Base-by-base conservation (phyloP, 2,329 filamentous ascomycete species). In the Monilinia polystroma region DNA sequence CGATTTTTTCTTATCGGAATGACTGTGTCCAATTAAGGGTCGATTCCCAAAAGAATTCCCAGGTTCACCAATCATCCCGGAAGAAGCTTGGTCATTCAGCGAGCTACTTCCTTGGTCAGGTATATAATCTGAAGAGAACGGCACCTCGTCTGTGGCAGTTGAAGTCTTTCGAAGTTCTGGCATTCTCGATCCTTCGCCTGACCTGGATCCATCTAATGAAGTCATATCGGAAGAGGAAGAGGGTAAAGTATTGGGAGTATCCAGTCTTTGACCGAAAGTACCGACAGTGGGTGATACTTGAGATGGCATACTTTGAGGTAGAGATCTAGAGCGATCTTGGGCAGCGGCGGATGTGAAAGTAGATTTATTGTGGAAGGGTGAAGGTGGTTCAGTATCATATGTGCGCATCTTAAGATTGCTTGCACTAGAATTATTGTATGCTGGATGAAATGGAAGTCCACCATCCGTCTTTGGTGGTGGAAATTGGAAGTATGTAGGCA, bases 401-500 rank as follows among this genome's bases (percentile, higher is more conserved):
- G 63, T 70, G 29, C 51, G 56, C 29, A 51, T 51, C 45, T 72
- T 67, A 18, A 60, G 41, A 23, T 57, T 56, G 35, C 54, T 63
- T 23, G 67, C 64, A n/a, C 66, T 51, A 26, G 66, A 58, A 51
- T 53, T 62, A 51, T 63, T 56, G 56, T 71, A 72, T 18, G 66
- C 66, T 41, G 70, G 58, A 64, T 70, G 65, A 56, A 70, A 68
- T 38, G 69, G 51, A 26, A 69, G 68, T 12, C 69, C 69, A 12
- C 66, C 69, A 18, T 75, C 73, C 1, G 63, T n/a, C 68, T 76
- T 78, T 16, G 76, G 76, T 10, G 76, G 73, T 10, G 59, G 55
- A 23, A 78, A 66, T 63, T 77, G 76, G 65, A 79, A 79, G 52
- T 76, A 74, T 2, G 73, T 75, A 8, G 77, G 74, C 12, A 78